phyloP scores from a whole-genome alignment of 139 green algal genomes.

The Volvox africanus region DNA sequence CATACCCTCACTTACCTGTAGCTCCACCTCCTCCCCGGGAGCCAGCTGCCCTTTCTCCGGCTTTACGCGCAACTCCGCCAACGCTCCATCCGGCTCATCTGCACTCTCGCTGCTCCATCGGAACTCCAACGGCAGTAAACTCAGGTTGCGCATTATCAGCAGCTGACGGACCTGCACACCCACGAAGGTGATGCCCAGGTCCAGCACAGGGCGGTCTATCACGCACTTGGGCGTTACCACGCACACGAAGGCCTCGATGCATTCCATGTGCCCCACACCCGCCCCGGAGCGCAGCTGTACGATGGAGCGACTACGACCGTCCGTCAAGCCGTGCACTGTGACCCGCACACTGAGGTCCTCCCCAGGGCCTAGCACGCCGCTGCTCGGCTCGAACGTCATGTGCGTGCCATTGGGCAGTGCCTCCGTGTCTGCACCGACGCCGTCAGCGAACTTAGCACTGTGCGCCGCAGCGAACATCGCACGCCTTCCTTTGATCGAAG shows the following conservation, averaged over 20 bases:
- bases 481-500: not conserved
- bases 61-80: slow-evolving; percentile 52
- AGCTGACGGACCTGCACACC: slow-evolving; percentile 50
- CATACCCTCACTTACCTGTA: slow-evolving; percentile 33
- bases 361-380: slow-evolving; percentile 42
- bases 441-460: not conserved
- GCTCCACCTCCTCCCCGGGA: slow-evolving; percentile 56
- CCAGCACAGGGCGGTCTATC: slow-evolving; percentile 48
- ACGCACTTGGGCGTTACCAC: slow-evolving; percentile 59
- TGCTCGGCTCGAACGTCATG: slow-evolving; percentile 44
- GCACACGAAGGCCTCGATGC: slow-evolving; percentile 53
- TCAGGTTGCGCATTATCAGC: slow-evolving; percentile 50
- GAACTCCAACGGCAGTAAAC: slow-evolving; percentile 59
- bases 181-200: slow-evolving; percentile 58
- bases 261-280: slow-evolving; percentile 4
- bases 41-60: slow-evolving; percentile 53
- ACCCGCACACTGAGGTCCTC: slow-evolving; percentile 44
- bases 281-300: slow-evolving; percentile 39
- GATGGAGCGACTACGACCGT: slow-evolving; percentile 51
- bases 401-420: slow-evolving; percentile 18
- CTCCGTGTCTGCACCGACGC: not conserved
- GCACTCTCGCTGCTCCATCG: slow-evolving; percentile 43
- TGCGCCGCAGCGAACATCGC: slow-evolving; percentile 2
- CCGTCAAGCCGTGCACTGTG: slow-evolving; percentile 44
- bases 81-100: not conserved